Conservation (phyloP, 164 flowering plant genomes). For the Cinnamomum chago region DNA sequence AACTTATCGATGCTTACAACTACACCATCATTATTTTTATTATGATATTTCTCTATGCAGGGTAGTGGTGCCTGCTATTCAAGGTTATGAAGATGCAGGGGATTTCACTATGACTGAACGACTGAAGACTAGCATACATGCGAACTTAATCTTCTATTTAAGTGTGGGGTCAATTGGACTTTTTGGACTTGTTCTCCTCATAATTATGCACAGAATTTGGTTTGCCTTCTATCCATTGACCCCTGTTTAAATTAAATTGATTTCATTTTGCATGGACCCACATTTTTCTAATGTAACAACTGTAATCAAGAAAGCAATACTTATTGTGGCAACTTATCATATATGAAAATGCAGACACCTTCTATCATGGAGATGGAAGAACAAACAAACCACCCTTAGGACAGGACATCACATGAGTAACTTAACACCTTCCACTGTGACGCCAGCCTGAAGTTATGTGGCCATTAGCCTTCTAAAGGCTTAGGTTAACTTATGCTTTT, state of each 20-base stretch:
- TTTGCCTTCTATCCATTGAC: slow-evolving; percentile 17
- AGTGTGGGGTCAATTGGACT: slow-evolving; percentile 77
- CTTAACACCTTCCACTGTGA: no score
- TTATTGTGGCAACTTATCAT: no score
- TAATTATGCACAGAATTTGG: slow-evolving; percentile 56
- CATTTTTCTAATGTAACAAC: no score
- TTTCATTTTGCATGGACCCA: no score
- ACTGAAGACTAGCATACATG: slow-evolving; percentile 81
- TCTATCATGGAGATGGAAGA: no score
- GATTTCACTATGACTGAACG: slow-evolving; percentile 81
- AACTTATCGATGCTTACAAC: slow-evolving; percentile 13
- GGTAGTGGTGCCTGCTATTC: slow-evolving; percentile 96
- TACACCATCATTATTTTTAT: slow-evolving; percentile 31
- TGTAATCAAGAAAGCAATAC: no score
- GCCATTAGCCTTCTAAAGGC: no score
- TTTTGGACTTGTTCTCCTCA: slow-evolving; percentile 76
- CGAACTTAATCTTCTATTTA: slow-evolving; percentile 77
- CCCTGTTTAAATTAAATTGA: not conserved
- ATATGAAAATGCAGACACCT: no score
- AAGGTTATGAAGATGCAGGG: slow-evolving; percentile 99
- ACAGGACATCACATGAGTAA: no score
- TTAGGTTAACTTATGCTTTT: no score
- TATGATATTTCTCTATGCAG: slow-evolving; percentile 60
- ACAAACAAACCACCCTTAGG: no score
- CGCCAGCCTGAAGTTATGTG: no score